These are phyloP conservation scores for Pseudotsuga menziesii DNA, from an alignment of 75 land plant species.

Conservation along the genomic window DNA sequence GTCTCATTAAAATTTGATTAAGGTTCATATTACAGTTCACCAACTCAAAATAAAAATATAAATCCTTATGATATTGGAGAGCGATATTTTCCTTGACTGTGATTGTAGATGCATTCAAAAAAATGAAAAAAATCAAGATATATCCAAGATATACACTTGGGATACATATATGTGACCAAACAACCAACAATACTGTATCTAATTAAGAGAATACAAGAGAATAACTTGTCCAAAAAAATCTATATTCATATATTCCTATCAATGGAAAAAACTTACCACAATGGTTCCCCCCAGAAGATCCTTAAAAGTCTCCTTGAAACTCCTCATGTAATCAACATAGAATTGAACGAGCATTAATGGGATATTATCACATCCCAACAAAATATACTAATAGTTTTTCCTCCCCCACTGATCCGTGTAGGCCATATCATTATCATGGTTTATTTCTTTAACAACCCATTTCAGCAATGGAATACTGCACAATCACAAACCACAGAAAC, in stretches of 20 bases:
- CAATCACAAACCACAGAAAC: background rate
- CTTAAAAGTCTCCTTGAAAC: constrained; percentile 68
- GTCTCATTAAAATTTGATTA: no score
- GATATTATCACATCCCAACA: constrained; percentile 77
- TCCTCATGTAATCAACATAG: constrained; percentile 87
- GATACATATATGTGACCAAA: no score
- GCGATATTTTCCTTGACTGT: no score
- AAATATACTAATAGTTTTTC: constrained; percentile 76
- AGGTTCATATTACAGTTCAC: no score
- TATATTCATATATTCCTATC: background rate
- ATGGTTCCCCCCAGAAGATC: constrained; percentile 72
- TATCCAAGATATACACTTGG: no score
- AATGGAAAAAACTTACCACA: constrained; percentile 45
- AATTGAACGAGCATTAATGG: constrained; percentile 83
- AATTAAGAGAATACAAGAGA: no score
- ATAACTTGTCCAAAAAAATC: no score
- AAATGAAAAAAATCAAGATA: no score
- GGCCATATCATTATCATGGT: constrained; percentile 58
- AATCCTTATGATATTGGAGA: no score
- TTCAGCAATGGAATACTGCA: constrained; percentile 77
- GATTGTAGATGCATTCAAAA: no score
- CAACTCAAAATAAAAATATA: no score
- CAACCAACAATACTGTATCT: no score
- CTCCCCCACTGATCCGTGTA: constrained; percentile 85
- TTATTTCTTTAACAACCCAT: constrained; percentile 87